Evolutionary conservation across 2,329 filamentous ascomycete species (phyloP).

Genomic region (Fusarium sublunatum): DNA sequence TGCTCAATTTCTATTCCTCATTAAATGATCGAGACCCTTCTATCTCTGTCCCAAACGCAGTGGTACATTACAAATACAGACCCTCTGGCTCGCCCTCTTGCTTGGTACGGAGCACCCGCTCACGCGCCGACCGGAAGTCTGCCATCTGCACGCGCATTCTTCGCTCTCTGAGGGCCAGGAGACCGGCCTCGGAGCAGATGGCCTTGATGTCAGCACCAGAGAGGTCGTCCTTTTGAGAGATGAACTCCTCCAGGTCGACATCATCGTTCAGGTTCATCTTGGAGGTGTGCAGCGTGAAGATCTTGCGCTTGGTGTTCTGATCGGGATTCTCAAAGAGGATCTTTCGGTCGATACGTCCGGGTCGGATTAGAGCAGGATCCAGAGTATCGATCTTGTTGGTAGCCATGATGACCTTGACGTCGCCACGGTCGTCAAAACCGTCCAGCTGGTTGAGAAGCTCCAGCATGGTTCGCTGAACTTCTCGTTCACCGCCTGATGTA

Average conservation of each 20-base stretch:
- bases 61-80: conserved; percentile 84
- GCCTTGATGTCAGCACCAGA: conserved; percentile 98
- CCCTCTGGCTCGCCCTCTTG: conserved; percentile 98
- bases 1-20: conserved; percentile 38
- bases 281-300: conserved; percentile 96
- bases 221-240: conserved; percentile 97
- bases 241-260: conserved; percentile 98
- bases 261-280: conserved; percentile 98
- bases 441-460: conserved; percentile 98
- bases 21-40: conserved; percentile 36
- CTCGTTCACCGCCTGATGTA: conserved; percentile 94
- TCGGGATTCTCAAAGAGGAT: conserved; percentile 78
- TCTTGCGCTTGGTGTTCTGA: conserved; percentile 96
- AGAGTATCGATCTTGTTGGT: conserved; percentile 99
- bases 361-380: conserved; percentile 94
- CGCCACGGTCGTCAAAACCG: conserved; percentile 97
- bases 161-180: conserved; percentile 92
- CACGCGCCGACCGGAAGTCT: conserved; percentile 91
- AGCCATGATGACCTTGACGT: conserved; percentile 99
- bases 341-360: conserved; percentile 98
- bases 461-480: conserved; percentile 98
- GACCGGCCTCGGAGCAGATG: conserved; percentile 95
- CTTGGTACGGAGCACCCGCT: conserved; percentile 97
- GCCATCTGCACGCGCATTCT: conserved; percentile 99
- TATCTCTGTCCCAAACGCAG: conserved; percentile 38